Conservation (phyloP, 73 alveolate species). For the Halteria grandinella region DNA sequence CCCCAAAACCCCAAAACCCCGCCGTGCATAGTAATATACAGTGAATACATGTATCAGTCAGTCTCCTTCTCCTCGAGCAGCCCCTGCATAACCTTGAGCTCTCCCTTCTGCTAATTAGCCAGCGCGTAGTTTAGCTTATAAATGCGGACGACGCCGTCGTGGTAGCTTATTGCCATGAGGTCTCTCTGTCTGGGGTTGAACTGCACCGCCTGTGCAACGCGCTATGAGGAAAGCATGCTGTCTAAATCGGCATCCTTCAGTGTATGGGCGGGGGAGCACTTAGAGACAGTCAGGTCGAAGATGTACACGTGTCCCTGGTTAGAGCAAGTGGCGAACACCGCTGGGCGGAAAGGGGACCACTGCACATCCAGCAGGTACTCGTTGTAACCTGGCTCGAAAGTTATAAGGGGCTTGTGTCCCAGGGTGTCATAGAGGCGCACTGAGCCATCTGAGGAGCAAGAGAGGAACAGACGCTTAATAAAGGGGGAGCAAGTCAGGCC, state of each 20-base stretch:
- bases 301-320: conserved; percentile 69
- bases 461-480: conserved; percentile 56
- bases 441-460: conserved; percentile 79
- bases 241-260: conserved; percentile 46
- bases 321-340: conserved; percentile 83
- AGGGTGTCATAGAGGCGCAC: conserved; percentile 62
- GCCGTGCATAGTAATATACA: too few relatives aligned
- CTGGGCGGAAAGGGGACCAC: conserved; percentile 79
- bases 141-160: conserved; percentile 53
- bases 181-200: conserved; percentile 73
- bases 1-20: too few relatives aligned
- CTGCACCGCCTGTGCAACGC: neutral
- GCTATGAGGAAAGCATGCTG: neutral
- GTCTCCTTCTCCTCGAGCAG: conserved; percentile 49
- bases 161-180: conserved; percentile 68
- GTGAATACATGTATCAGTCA: too few relatives aligned
- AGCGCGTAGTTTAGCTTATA: conserved; percentile 54
- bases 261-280: conserved; percentile 50
- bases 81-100: conserved; percentile 41
- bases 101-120: conserved; percentile 58
- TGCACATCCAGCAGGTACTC: conserved; percentile 67
- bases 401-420: conserved; percentile 57
- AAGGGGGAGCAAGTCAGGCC: conserved; percentile 73
- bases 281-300: conserved; percentile 64
- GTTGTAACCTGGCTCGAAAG: conserved; percentile 75